Percentiles rank a stretch among this genome's conserved stretches.
These are phyloP conservation scores for Lichtheimia hyalospora DNA, from an alignment of 371 early-diverging fungal genomes.

Conservation along the genomic window DNA sequence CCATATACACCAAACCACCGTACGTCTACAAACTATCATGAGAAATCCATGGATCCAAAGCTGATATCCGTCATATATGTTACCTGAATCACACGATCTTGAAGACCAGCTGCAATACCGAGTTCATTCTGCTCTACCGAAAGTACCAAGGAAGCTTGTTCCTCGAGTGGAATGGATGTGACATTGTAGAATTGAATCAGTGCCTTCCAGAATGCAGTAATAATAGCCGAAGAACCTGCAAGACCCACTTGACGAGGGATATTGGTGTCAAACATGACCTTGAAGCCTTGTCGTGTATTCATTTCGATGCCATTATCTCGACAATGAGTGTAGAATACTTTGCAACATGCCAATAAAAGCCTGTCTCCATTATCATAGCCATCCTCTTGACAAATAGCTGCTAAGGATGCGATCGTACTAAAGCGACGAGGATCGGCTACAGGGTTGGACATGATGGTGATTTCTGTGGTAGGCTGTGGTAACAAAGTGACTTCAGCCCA, in stretches of 20 bases:
- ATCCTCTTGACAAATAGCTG: conserved; percentile 40
- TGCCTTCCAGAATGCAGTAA: conserved; percentile 60
- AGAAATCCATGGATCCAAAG: neutral
- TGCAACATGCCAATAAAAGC: conserved; percentile 59
- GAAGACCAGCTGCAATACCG: conserved; percentile 67
- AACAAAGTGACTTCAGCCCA: conserved; percentile 61
- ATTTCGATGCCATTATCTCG: conserved; percentile 34
- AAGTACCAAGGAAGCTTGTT: conserved; percentile 61
- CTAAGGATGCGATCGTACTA: conserved; percentile 34
- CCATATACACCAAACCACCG: conserved; percentile 73
- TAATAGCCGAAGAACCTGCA: conserved; percentile 69
- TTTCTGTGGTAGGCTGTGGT: conserved; percentile 34
- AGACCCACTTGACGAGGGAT: conserved; percentile 77
- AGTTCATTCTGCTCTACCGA: conserved; percentile 63
- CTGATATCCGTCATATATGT: conserved; percentile 1
- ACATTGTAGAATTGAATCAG: conserved; percentile 51
- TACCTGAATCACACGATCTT: conserved; percentile 72
- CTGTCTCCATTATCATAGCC: conserved; percentile 63
- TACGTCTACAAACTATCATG: conserved; percentile 24
- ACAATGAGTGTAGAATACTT: conserved; percentile 59
- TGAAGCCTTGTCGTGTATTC: conserved; percentile 50
- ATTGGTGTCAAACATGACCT: conserved; percentile 57
- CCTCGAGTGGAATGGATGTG: conserved; percentile 45
- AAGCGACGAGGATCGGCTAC: conserved; percentile 50
- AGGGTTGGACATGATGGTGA: conserved; percentile 45